phyloP scores from a whole-genome alignment of 2,329 filamentous ascomycete species.

The Diaporthe longicolla region DNA sequence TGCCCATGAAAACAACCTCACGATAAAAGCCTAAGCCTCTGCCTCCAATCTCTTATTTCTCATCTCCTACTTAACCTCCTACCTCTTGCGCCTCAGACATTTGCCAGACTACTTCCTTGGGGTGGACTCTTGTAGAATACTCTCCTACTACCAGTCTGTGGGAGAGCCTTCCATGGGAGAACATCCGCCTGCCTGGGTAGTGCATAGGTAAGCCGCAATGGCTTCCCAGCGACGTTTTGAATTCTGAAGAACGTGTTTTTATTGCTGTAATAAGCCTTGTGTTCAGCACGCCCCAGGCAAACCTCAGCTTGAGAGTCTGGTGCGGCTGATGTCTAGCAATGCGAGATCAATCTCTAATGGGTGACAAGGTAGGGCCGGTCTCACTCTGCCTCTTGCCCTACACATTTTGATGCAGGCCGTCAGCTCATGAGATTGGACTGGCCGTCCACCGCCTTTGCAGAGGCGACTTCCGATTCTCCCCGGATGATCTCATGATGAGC shows the following conservation, averaged over 20 bases:
- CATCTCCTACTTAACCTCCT: not conserved
- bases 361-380: not conserved
- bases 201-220: too few relatives aligned
- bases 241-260: not conserved
- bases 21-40: too few relatives aligned
- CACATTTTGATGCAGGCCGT: not conserved
- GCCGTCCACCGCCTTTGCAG: conserved; percentile 3
- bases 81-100: not conserved
- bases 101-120: not conserved
- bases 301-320: not conserved
- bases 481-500: conserved; percentile 12
- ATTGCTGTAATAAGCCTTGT: not conserved
- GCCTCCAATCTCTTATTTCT: too few relatives aligned
- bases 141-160: too few relatives aligned
- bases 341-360: not conserved
- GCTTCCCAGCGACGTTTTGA: not conserved
- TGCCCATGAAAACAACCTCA: not conserved
- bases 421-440: not conserved
- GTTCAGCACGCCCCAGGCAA: not conserved
- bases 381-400: not conserved
- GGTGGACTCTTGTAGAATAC: too few relatives aligned
- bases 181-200: too few relatives aligned
- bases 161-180: too few relatives aligned
- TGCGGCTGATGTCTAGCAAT: not conserved
- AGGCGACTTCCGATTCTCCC: conserved; percentile 16